These are phyloP conservation scores for Aquilaria agallochum DNA, from an alignment of 441 rosid genomes.

Conservation along the genomic window DNA sequence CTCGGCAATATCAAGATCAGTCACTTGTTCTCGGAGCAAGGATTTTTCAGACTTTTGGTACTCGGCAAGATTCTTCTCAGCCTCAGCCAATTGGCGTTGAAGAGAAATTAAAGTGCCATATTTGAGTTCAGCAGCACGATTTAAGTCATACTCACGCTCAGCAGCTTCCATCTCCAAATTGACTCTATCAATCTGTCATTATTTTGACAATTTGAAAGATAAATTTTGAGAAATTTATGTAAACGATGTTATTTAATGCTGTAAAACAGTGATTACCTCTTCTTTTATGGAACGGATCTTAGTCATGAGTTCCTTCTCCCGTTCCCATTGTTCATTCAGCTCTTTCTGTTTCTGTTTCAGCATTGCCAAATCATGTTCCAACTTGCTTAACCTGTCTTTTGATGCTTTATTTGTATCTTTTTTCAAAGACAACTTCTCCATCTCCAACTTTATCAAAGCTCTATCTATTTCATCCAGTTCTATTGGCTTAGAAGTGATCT, in stretches of 20 bases:
- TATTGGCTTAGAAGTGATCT: slow-evolving; percentile 92
- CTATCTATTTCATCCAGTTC: slow-evolving; percentile 84
- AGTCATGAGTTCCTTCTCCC: slow-evolving; percentile 71
- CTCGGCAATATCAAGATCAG: slow-evolving; percentile 75
- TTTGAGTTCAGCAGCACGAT: slow-evolving; percentile 84
- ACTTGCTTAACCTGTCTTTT: slow-evolving; percentile 74
- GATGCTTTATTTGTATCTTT: slow-evolving; percentile 88
- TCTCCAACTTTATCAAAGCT: slow-evolving; percentile 76
- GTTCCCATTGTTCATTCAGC: slow-evolving; percentile 70
- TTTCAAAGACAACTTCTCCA: slow-evolving; percentile 89
- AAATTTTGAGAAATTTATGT: slow-evolving; percentile 9
- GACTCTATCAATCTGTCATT: slow-evolving; percentile 68
- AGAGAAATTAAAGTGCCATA: slow-evolving; percentile 84
- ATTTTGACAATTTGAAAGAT: slow-evolving; percentile 11
- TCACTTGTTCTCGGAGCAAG: slow-evolving; percentile 81
- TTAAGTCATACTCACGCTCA: slow-evolving; percentile 77
- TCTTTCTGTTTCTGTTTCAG: slow-evolving; percentile 75
- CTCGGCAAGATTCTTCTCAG: slow-evolving; percentile 65
- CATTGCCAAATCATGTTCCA: slow-evolving; percentile 47
- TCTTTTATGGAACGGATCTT: slow-evolving; percentile 69
- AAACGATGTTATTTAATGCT: background rate
- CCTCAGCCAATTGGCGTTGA: slow-evolving; percentile 78
- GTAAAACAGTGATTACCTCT: slow-evolving; percentile 48
- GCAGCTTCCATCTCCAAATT: slow-evolving; percentile 91
- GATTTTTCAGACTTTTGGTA: slow-evolving; percentile 68